A percentile compares a stretch with the other conserved stretches of the same genome.
phyloP scores from a whole-genome alignment of 148 eudicot species.

The Mesembryanthemum crystallinum region DNA sequence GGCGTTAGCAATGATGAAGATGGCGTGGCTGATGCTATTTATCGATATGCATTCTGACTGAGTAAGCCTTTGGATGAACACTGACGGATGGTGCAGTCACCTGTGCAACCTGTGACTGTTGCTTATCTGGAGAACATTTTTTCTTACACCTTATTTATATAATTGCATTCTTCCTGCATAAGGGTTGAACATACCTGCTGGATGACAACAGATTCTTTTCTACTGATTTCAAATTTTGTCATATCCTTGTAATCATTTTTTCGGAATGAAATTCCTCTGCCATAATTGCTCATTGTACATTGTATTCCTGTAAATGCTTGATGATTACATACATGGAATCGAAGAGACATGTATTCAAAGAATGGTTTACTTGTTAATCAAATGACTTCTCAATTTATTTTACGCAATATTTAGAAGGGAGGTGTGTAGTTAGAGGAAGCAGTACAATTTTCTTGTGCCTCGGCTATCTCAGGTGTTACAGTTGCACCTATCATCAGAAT shows the following conservation, averaged over 20 bases:
- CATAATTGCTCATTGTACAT: not conserved
- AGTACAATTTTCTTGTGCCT: too few species aligned
- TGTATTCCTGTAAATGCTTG: too few species aligned
- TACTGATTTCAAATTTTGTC: not conserved
- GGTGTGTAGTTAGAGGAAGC: too few species aligned
- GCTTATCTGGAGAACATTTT: not conserved
- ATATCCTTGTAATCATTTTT: slow-evolving; percentile 2
- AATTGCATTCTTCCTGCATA: not conserved
- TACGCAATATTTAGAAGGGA: too few species aligned
- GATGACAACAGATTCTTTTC: not conserved
- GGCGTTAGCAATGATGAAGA: slow-evolving; percentile 86
- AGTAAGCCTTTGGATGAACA: not conserved
- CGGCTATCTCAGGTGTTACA: too few species aligned
- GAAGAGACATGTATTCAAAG: too few species aligned
- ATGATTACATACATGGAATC: too few species aligned
- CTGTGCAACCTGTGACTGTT: not conserved
- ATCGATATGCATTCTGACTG: slow-evolving; percentile 72
- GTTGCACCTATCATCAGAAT: too few species aligned
- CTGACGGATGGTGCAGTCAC: not conserved
- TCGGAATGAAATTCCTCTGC: not conserved
- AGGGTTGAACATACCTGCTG: not conserved
- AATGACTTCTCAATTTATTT: too few species aligned
- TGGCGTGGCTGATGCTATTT: slow-evolving; percentile 95
- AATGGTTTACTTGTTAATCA: too few species aligned
- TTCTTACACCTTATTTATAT: not conserved